These are phyloP conservation scores for Neurospora sp. DNA, from an alignment of 495 filamentous ascomycete genomes.

Conservation along the genomic window DNA sequence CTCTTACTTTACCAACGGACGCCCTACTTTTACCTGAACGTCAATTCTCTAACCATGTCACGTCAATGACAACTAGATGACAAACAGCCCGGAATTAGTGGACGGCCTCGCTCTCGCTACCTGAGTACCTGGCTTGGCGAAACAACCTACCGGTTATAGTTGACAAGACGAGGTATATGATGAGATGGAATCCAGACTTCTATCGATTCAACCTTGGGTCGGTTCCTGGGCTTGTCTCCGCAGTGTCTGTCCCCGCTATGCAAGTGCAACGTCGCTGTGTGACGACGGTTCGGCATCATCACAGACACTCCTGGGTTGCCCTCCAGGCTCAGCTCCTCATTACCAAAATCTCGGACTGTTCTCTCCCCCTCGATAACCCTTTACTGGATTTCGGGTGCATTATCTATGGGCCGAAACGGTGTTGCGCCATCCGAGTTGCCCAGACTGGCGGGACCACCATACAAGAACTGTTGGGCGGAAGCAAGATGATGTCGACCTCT, in stretches of 20 bases:
- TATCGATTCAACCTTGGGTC: neutral
- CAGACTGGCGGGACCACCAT: neutral
- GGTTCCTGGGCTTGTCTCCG: neutral
- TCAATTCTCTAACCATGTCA: neutral
- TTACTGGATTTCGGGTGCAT: neutral
- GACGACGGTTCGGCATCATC: neutral
- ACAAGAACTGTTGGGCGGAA: neutral
- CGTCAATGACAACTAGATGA: neutral
- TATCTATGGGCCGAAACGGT: neutral
- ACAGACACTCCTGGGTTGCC: neutral
- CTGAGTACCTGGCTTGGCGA: neutral
- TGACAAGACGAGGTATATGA: neutral
- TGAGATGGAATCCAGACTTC: neutral
- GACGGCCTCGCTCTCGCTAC: neutral
- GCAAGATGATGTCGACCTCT: neutral
- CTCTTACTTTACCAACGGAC: neutral
- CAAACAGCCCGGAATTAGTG: neutral
- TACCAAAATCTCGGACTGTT: neutral
- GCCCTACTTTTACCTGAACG: neutral
- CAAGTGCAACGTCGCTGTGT: neutral
- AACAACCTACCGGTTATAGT: neutral
- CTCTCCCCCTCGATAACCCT: neutral
- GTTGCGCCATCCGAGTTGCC: neutral
- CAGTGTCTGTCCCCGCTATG: neutral
- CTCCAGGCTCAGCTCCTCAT: neutral